Base-by-base conservation (phyloP, 2,329 filamentous ascomycete species). In the Alternaria postmessia region DNA sequence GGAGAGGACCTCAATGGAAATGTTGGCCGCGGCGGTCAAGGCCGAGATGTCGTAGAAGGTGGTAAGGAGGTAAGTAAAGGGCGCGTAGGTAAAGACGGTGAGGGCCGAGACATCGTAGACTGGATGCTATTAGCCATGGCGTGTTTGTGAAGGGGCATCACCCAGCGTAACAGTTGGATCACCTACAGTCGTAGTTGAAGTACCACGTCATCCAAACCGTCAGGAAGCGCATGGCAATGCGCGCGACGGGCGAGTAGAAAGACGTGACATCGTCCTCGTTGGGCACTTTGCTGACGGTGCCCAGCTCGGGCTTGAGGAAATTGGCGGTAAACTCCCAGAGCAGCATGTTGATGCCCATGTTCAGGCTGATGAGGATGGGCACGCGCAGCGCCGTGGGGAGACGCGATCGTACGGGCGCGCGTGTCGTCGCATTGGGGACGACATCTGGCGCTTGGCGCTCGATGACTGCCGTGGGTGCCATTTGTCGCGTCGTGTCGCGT, bases 161-260 rank as follows among this genome's bases (percentile, higher is more conserved):
- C 20, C 20, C 20, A 20, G 20, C 20, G 20, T 20, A 20, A 20
- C 20, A 20, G 20, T 20, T 20, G 20, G 20, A 20, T 20, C 20
- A 20, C 20, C 20, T 20, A 20, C 20, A 20, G 20, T 20, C 92
- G 75, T 91, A 91, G 64, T 88, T 84, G 43, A 88, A 83, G 69
- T 86, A 86, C 92, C 93, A 97, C 47, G 87, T 89, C 47, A 94
- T 73, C 24, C 83, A 87, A 54, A 96, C 83, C 75, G 93, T 89
- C 47, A 88, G 77, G 38, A 81, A 75, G 86, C 91, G 84, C 82
- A 83, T 86, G 11, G 69, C 83, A 52, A 89, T 72, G 62, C 87
- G 73, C 16, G 79, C 81, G 6, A 78, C 82, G 28, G 92, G 84
- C 39, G 65, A 65, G 61, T 69, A 71, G 18, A 71, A 43, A 74